A percentile compares a stretch with the other conserved stretches of the same genome.
Evolutionary conservation across 208 protist species (phyloP).

Genomic region (Leishmania mexicana): DNA sequence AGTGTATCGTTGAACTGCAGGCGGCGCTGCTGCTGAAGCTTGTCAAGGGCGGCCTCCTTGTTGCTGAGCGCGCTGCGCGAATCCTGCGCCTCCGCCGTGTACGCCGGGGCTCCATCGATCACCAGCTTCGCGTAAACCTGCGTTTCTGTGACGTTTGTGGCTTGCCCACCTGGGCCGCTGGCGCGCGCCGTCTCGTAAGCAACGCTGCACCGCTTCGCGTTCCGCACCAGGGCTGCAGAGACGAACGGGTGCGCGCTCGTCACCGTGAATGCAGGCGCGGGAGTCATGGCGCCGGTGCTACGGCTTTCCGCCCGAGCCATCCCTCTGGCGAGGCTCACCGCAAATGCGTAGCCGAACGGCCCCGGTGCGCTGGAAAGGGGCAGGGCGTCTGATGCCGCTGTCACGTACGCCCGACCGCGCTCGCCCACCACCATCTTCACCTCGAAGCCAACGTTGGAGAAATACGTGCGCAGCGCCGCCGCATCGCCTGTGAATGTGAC

Average conservation of each 20-base stretch:
- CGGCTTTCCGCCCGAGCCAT: background rate
- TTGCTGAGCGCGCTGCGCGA: slow-evolving; percentile 85
- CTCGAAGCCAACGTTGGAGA: slow-evolving; percentile 39
- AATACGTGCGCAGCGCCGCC: slow-evolving; percentile 13
- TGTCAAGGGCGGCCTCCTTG: slow-evolving; percentile 71
- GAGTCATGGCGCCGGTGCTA: background rate
- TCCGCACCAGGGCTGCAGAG: slow-evolving; percentile 54
- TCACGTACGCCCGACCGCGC: slow-evolving; percentile 29
- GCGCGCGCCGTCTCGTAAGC: slow-evolving; percentile 79
- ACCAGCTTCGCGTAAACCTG: slow-evolving; percentile 82
- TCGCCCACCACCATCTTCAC: slow-evolving; percentile 23
- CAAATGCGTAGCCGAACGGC: slow-evolving; percentile 58
- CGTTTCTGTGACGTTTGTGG: slow-evolving; percentile 87
- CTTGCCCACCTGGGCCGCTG: slow-evolving; percentile 88
- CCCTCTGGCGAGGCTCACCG: slow-evolving; percentile 28
- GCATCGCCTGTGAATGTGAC: slow-evolving; percentile 52
- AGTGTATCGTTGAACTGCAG: slow-evolving; percentile 79
- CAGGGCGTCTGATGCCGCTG: slow-evolving; percentile 28
- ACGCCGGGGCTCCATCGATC: slow-evolving; percentile 75
- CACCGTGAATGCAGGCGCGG: slow-evolving; percentile 34
- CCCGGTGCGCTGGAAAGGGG: slow-evolving; percentile 33
- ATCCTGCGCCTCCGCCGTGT: slow-evolving; percentile 83
- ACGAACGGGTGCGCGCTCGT: slow-evolving; percentile 52
- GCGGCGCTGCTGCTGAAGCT: slow-evolving; percentile 53
- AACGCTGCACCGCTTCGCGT: slow-evolving; percentile 47